Conservation (phyloP, 2,329 filamentous ascomycete genomes). For the Xylariaceae sp. region DNA sequence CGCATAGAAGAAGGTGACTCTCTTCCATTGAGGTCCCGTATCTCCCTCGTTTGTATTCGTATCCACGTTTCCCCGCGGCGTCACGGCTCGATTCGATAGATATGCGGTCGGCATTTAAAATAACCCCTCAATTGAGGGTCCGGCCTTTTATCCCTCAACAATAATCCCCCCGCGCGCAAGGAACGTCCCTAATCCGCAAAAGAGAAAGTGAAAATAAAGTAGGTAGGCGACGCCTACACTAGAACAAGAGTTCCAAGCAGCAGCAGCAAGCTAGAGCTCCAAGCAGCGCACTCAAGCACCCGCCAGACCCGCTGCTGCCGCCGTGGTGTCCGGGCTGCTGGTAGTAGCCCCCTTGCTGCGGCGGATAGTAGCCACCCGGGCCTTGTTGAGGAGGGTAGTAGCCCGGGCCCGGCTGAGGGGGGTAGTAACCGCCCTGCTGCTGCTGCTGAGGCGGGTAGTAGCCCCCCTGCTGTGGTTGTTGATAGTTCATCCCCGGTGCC, state of each 20-base stretch:
- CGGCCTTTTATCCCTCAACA: too few relatives aligned
- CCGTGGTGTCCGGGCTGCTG: constrained; percentile 21
- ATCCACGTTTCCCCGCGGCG: background rate
- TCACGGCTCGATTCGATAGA: too few relatives aligned
- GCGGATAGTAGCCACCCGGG: constrained; percentile 19
- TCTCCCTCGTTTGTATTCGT: background rate
- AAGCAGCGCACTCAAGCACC: constrained; percentile 41
- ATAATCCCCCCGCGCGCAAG: too few relatives aligned
- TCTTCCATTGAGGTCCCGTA: background rate
- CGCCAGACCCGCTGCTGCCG: constrained; percentile 13
- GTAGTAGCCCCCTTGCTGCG: constrained; percentile 22
- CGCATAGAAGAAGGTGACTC: background rate
- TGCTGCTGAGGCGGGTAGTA: constrained; percentile 27
- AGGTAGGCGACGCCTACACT: constrained; percentile 16
- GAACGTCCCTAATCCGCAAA: background rate
- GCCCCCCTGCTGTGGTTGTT: constrained; percentile 31
- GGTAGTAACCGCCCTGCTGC: background rate
- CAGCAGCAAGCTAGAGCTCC: constrained; percentile 53
- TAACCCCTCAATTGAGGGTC: too few relatives aligned
- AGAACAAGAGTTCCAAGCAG: constrained; percentile 53
- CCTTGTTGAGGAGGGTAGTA: constrained; percentile 26
- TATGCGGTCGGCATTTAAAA: too few relatives aligned
- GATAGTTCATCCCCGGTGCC: constrained; percentile 41
- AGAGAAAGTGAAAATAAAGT: too few relatives aligned
- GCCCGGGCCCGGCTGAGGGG: background rate